Conservation (phyloP, 108 stramenopile genomes). For the Fragilaria crotonensis region DNA sequence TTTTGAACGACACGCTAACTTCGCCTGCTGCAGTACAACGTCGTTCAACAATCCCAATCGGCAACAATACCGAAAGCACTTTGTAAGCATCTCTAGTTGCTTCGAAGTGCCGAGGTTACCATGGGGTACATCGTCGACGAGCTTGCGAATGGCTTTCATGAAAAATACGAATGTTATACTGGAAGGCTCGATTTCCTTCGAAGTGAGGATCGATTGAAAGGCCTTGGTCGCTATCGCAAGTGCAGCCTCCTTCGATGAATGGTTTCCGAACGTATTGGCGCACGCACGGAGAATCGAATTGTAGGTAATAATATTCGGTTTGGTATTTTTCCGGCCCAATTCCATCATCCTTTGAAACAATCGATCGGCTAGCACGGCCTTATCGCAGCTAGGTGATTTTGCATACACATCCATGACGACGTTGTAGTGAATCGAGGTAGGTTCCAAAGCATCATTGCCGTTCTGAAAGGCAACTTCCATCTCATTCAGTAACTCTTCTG, state of each 20-base stretch:
- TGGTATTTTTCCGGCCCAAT: constrained; percentile 10
- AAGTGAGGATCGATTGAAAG: constrained; percentile 6
- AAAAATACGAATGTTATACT: constrained; percentile 28
- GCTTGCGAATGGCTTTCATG: constrained; percentile 21
- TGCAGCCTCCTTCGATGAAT: constrained; percentile 14
- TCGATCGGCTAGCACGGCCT: constrained; percentile 33
- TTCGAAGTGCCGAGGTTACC: neutral
- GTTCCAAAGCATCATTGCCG: constrained; percentile 16
- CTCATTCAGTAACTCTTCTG: constrained; percentile 32
- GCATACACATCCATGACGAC: constrained; percentile 55
- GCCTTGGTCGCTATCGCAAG: constrained; percentile 26
- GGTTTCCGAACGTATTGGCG: constrained; percentile 35
- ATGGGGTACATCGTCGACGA: no score
- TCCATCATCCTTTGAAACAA: constrained; percentile 33
- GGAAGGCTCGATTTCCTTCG: constrained; percentile 5
- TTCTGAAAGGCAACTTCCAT: constrained; percentile 36
- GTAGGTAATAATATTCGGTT: constrained; percentile 59
- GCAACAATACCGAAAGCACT: constrained; percentile 13
- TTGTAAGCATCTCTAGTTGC: constrained; percentile 1
- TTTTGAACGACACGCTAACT: constrained; percentile 18
- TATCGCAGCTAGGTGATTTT: constrained; percentile 28
- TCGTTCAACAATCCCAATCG: constrained; percentile 19
- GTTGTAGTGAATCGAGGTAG: constrained; percentile 58
- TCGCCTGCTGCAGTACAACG: constrained; percentile 18
- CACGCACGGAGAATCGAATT: constrained; percentile 53